Percentiles rank a stretch among this genome's conserved stretches.
phyloP scores from a whole-genome alignment of 2,329 filamentous ascomycete genomes.

The Penicillium thymicola region DNA sequence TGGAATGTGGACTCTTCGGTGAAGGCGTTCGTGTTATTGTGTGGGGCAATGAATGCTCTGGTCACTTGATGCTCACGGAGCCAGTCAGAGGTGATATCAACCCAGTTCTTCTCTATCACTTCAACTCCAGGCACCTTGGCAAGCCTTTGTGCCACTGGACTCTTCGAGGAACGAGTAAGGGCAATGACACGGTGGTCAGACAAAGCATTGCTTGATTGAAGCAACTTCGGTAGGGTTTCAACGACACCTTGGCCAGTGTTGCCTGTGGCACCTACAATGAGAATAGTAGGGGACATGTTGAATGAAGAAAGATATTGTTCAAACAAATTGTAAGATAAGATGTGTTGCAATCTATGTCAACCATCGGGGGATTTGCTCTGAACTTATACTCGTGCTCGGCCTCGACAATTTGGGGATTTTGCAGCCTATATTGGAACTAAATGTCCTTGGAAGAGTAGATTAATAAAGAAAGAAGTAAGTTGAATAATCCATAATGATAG shows the following conservation, averaged over 20 bases:
- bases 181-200: constrained; percentile 28
- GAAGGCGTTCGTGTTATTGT: constrained; percentile 40
- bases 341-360: neutral
- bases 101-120: constrained; percentile 37
- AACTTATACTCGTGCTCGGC: neutral
- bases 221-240: constrained; percentile 25
- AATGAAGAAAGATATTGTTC: neutral
- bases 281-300: constrained; percentile 35
- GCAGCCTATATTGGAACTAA: too few relatives aligned
- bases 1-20: constrained; percentile 42
- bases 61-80: constrained; percentile 37
- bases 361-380: neutral
- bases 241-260: constrained; percentile 36
- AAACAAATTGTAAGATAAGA: neutral
- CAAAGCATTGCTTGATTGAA: constrained; percentile 17
- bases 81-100: constrained; percentile 41
- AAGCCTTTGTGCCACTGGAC: constrained; percentile 25
- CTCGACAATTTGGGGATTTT: neutral
- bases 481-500: neutral
- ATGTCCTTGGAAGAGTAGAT: too few relatives aligned
- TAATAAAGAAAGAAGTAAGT: too few relatives aligned
- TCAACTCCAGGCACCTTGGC: constrained; percentile 35
- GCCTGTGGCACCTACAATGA: constrained; percentile 40
- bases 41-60: constrained; percentile 42
- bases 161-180: constrained; percentile 30